Evolutionary conservation across 306 rosid species (phyloP), one percentile per base, ranked within the genome.

Genomic region (Bauhinia variegata): DNA sequence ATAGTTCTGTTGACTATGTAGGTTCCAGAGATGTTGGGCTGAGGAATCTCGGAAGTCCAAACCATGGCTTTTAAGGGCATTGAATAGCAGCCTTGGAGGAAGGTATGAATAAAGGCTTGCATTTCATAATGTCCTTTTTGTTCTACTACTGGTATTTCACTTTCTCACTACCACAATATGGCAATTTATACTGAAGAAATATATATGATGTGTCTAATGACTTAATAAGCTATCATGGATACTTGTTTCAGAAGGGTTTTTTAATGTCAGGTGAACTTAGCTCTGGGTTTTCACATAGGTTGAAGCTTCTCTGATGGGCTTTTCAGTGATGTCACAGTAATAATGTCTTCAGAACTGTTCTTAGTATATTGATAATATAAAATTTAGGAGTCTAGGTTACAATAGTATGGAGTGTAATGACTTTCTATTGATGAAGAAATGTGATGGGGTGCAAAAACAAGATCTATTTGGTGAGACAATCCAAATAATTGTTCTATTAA

Each of bases 31-130:
- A 79, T 75, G 81, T 72, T 92, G 98, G 98, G 78, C 66, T 60
- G 77, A 84, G 77, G 98, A 92, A 71, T 74, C 84, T 63, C 91
- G 19, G 63, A 92, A 86, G 76, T 75, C 91, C 41, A 89, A 86
- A 77, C 96, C 96, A 48, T 89, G 98, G 98, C 96, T 92, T 46
- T 77, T 92, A 72, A 82, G 95, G 86, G 91, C 98, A 69, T 82
- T 92, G 60, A 89, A 84, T 78, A 74, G 74, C 71, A 81, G 96
- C 73, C 89, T 87, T 59, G 98, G 98, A 47, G 89, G 91, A 83
- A 89, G 95, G 98, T 87, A 75, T 65, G 66, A 30, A 58, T 43
- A 57, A 65, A 55, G 73, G 77, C 54, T 59, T 78, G 54, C 33
- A 32, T 46, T 33, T 76, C 55, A 58, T 50, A 49, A 15, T 18